Evolutionary conservation across 2,329 filamentous ascomycete species (phyloP).

Genomic region (Alternaria triticina): DNA sequence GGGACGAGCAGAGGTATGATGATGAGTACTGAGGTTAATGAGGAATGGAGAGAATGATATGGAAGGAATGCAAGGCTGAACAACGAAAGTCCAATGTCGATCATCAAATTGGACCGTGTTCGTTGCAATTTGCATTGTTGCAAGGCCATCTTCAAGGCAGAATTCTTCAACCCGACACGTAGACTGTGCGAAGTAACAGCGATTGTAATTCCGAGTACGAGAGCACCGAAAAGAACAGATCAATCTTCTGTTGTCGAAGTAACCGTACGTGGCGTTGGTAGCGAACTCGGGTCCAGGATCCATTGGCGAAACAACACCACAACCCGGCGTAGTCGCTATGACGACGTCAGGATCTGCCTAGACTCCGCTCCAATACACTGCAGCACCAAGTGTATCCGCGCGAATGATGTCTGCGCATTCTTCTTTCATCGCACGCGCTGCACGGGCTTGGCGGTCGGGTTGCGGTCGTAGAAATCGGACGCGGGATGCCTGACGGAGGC

Average conservation of each 20-base stretch:
- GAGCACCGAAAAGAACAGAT: background rate
- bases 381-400: background rate
- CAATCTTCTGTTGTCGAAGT: background rate
- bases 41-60: background rate
- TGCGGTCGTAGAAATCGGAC: background rate
- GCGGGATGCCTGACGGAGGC: background rate
- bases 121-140: background rate
- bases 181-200: background rate
- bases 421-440: background rate
- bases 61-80: background rate
- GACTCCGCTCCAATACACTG: background rate
- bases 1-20: constrained; percentile 32
- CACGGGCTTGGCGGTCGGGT: background rate
- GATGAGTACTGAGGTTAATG: constrained; percentile 15
- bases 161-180: background rate
- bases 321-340: background rate
- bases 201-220: background rate
- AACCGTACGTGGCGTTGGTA: background rate
- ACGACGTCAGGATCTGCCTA: background rate
- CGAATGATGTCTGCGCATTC: background rate
- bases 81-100: background rate
- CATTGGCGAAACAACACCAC: background rate
- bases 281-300: background rate
- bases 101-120: background rate
- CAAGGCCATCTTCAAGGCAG: background rate